Conservation (phyloP, 805 yeast genomes). For the Torulaspora maleeae region DNA sequence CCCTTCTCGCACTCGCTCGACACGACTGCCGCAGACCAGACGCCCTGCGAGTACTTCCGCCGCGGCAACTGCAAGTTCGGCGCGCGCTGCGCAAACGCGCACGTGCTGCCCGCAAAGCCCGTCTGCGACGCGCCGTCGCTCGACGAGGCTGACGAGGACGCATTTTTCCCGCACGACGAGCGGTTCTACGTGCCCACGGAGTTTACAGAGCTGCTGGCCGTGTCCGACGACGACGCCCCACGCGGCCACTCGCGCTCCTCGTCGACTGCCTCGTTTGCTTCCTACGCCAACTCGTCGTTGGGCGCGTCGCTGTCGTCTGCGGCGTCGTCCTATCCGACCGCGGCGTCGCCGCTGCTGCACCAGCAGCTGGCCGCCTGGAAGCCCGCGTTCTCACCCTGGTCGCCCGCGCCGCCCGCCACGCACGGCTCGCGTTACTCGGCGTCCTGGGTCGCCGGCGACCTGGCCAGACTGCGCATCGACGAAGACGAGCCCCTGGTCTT, state of each 20-base stretch:
- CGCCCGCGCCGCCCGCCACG: constrained; percentile 3
- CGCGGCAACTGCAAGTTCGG: constrained; percentile 98
- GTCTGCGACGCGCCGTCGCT: constrained; percentile 62
- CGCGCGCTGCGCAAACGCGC: constrained; percentile 88
- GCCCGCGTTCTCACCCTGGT: constrained; percentile 12
- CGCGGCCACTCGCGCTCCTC: constrained; percentile 60
- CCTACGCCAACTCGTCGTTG: constrained; percentile 3
- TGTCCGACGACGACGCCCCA: constrained; percentile 56
- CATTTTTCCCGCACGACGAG: constrained; percentile 32
- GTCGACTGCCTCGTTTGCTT: constrained; percentile 1
- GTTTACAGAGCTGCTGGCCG: constrained; percentile 74
- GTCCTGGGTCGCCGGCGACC: constrained; percentile 12
- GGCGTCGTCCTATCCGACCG: constrained; percentile 10
- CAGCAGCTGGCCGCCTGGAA: constrained; percentile 11
- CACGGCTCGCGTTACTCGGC: constrained; percentile 1
- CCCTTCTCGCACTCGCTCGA: constrained; percentile 83
- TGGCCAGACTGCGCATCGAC: constrained; percentile 15
- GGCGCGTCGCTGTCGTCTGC: constrained; percentile 10
- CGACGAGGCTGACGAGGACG: constrained; percentile 8
- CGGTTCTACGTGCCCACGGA: constrained; percentile 83
- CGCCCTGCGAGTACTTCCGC: constrained; percentile 81
- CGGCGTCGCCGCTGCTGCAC: constrained; percentile 14
- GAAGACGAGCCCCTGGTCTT: constrained; percentile 15
- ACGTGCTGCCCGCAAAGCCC: constrained; percentile 75
- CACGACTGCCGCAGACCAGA: constrained; percentile 41